These are phyloP conservation scores for Keithomyces neogunnii DNA, from an alignment of 2,329 filamentous ascomycete species.

Conservation along the genomic window DNA sequence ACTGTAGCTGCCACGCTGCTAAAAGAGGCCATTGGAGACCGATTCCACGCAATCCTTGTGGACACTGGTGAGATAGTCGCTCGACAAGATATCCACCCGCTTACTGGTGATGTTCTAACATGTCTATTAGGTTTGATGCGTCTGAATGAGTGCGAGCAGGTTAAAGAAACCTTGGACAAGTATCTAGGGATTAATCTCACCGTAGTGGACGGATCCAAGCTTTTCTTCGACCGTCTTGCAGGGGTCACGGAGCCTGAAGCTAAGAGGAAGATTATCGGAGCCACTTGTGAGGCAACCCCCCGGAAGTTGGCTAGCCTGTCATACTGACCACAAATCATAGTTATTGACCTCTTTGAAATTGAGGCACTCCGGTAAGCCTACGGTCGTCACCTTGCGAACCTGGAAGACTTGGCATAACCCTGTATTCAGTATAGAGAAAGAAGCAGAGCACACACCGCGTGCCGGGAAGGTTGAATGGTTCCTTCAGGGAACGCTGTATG, in stretches of 20 bases:
- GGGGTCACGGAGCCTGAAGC: constrained; percentile 72
- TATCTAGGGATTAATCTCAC: constrained; percentile 87
- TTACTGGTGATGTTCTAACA: constrained; percentile 21
- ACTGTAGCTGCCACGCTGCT: constrained; percentile 84
- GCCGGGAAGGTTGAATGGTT: constrained; percentile 80
- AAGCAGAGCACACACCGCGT: constrained; percentile 54
- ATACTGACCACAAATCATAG: neutral
- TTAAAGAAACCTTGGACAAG: constrained; percentile 69
- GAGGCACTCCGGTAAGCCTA: constrained; percentile 42
- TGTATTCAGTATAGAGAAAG: constrained; percentile 51
- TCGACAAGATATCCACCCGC: neutral
- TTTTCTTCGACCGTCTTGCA: constrained; percentile 68
- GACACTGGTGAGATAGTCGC: constrained; percentile 50
- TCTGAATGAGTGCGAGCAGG: constrained; percentile 72
- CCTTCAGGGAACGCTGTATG: constrained; percentile 75
- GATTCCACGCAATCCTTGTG: constrained; percentile 64
- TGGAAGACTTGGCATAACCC: neutral
- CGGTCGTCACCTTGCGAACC: neutral
- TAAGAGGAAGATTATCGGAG: constrained; percentile 84
- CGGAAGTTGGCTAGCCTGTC: neutral
- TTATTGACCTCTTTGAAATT: constrained; percentile 63
- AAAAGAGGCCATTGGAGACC: constrained; percentile 63
- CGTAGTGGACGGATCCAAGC: constrained; percentile 69
- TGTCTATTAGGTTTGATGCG: constrained; percentile 51
- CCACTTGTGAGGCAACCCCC: neutral